Conservation (phyloP, 1,284 basidiomycete species). For the Rhizoctonia solani region DNA sequence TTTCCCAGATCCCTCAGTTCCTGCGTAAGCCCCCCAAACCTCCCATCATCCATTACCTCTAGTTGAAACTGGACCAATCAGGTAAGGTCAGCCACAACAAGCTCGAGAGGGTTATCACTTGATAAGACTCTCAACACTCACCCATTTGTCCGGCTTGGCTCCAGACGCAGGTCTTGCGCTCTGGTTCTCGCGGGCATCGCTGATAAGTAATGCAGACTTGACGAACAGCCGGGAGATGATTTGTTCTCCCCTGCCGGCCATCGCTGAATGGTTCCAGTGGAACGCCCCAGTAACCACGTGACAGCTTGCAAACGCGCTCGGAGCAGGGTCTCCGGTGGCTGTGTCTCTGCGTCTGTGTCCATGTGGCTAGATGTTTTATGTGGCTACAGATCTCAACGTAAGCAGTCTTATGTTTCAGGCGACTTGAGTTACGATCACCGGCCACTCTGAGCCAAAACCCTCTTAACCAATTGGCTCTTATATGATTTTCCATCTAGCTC, state of each 20-base stretch:
- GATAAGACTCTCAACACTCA: constrained; percentile 48
- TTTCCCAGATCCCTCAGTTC: constrained; percentile 55
- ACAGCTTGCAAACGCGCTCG: background rate
- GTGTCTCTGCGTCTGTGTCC: no score
- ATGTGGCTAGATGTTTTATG: no score
- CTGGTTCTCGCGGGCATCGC: constrained; percentile 56
- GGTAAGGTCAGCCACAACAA: constrained; percentile 30
- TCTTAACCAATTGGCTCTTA: no score
- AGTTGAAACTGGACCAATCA: constrained; percentile 78
- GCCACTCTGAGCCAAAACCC: no score
- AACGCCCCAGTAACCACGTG: constrained; percentile 30
- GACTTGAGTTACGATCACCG: no score
- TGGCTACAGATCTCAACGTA: no score
- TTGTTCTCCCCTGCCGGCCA: constrained; percentile 66
- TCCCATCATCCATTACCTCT: constrained; percentile 60
- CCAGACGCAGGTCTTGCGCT: background rate
- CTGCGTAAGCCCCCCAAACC: constrained; percentile 49
- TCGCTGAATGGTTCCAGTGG: no score
- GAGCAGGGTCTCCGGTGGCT: background rate
- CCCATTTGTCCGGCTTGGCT: constrained; percentile 74
- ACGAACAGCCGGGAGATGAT: constrained; percentile 78
- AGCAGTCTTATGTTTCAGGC: no score
- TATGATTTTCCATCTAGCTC: no score
- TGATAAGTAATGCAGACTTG: constrained; percentile 72
- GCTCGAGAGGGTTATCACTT: constrained; percentile 4